Base-by-base conservation (phyloP, 345 rosid genomes). In the Boechera stricta region DNA sequence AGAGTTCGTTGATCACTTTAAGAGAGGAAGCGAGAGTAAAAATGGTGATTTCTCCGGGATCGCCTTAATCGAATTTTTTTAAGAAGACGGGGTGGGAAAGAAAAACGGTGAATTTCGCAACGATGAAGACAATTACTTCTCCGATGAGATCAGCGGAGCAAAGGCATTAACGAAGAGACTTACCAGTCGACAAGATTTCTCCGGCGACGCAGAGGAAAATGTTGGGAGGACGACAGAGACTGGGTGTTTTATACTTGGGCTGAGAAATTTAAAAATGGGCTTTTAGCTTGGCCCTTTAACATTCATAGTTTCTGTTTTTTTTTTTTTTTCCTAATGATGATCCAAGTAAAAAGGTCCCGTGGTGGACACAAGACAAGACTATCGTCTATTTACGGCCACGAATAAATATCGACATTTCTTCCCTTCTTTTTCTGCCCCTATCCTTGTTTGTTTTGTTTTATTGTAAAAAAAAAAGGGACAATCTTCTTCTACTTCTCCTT, bases 361-460 rank as follows among this genome's bases (percentile, higher is more conserved):
- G 81, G 77, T 49, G 11, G 63, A 42, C 77, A 77, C 68, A 7
- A 71, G 73, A 64, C 29, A 21, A 1, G 24, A 2, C 63, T 31
- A 58, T 65, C 68, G 0, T 72, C 24, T 64, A 31, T 64, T 29
- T 31, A 72, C 38, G 63, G 77, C 81, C 68, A 64, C 24, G 24
- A 21, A 21, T 21, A 21, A 21, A 21, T 21, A 21, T 21, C 24
- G 24, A 21, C 24, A 21, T 21, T 21, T 21, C 24, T 21, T 21
- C 24, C 24, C 24, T 21, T 21, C 24, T 21, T 21, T 21, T 21
- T 21, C 24, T 21, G 24, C 24, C 24, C 24, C 24, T 21, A 21
- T 21, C 24, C 24, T 21, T 21, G 24, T 21, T 21, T 21, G 24
- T 21, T 21, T 21, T 21, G 24, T 21, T 21, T 21, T 21, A 21